These are phyloP conservation scores for Marchantia paleacea DNA, from an alignment of 225 moss, liverwort and hornwort genomes.

Conservation along the genomic window DNA sequence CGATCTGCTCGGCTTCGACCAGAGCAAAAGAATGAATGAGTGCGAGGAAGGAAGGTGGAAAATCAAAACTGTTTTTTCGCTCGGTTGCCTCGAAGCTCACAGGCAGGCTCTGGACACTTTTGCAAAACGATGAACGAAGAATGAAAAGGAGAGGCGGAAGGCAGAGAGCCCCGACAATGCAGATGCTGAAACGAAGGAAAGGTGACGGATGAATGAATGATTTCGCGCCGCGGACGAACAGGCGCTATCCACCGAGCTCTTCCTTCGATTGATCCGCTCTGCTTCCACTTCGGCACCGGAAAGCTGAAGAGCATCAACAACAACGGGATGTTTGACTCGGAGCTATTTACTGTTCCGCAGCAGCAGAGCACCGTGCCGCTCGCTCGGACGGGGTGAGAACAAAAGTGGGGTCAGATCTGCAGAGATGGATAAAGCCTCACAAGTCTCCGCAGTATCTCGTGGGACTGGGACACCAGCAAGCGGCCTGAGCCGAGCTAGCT, in stretches of 20 bases:
- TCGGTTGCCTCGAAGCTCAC: background rate
- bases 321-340: background rate
- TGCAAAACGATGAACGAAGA: too few species aligned
- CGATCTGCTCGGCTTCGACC: background rate
- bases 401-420: background rate
- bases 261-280: background rate
- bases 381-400: background rate
- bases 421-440: background rate
- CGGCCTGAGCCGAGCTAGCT: background rate
- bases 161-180: too few species aligned
- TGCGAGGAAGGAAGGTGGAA: background rate
- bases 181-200: background rate
- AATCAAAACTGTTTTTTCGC: slow-evolving; percentile 8
- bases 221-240: background rate
- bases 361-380: background rate
- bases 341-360: background rate
- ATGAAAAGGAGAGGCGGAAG: too few species aligned
- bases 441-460: too few species aligned
- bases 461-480: background rate
- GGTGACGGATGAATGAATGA: background rate
- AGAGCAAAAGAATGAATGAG: background rate
- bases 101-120: background rate
- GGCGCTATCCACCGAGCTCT: background rate
- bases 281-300: too few species aligned
- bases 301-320: background rate